Evolutionary conservation across 164 flowering plant genomes (phyloP).

Genomic region (Kingdonia uniflora): DNA sequence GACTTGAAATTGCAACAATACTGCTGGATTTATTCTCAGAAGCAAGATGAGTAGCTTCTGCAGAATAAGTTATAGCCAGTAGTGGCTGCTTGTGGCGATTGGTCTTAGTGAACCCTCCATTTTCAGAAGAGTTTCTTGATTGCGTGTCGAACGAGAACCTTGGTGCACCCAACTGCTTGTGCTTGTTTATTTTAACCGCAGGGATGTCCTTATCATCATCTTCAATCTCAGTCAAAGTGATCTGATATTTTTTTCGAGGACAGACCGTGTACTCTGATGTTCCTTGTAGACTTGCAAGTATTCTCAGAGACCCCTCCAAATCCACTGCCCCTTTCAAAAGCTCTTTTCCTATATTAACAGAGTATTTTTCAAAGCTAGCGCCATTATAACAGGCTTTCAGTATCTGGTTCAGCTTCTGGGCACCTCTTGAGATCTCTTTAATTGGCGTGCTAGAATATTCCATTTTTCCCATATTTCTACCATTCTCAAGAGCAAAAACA

Average conservation of each 20-base stretch:
- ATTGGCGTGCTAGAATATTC: slow-evolving; percentile 32
- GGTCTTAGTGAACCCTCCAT: slow-evolving; percentile 16
- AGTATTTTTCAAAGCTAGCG: slow-evolving; percentile 31
- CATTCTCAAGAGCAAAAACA: slow-evolving; percentile 50
- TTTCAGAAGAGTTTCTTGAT: slow-evolving; percentile 22
- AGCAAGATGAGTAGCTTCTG: slow-evolving; percentile 14
- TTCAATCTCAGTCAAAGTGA: slow-evolving; percentile 54
- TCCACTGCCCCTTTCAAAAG: slow-evolving; percentile 72
- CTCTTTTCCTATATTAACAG: slow-evolving; percentile 62
- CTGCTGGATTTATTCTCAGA: slow-evolving; percentile 13
- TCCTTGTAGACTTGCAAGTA: slow-evolving; percentile 70
- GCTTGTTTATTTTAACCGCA: slow-evolving; percentile 7
- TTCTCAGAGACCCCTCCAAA: slow-evolving; percentile 63
- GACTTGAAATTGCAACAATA: slow-evolving; percentile 15
- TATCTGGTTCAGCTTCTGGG: slow-evolving; percentile 63
- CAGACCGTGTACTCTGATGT: slow-evolving; percentile 41
- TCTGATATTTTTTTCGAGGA: slow-evolving; percentile 31
- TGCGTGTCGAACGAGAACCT: slow-evolving; percentile 59
- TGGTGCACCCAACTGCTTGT: slow-evolving; percentile 35
- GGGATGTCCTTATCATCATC: slow-evolving; percentile 28
- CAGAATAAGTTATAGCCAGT: slow-evolving; percentile 23
- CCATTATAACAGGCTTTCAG: slow-evolving; percentile 53
- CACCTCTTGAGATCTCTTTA: slow-evolving; percentile 67
- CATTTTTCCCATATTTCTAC: slow-evolving; percentile 29
- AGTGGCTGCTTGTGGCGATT: slow-evolving; percentile 19